phyloP scores from a whole-genome alignment of 2,329 filamentous ascomycete species.

The Tolypocladium sp. region DNA sequence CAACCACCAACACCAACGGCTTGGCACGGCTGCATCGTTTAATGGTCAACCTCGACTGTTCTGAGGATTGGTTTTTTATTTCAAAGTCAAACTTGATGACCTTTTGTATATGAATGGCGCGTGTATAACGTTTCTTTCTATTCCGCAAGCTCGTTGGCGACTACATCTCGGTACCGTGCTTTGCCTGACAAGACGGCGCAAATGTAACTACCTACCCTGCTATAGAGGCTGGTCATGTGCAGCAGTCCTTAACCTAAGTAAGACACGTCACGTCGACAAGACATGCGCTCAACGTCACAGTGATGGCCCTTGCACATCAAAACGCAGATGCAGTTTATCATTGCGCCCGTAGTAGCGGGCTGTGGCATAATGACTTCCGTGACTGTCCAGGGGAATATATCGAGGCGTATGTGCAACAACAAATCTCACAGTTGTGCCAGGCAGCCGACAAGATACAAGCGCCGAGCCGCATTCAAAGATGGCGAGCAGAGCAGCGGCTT shows the following conservation, averaged over 20 bases:
- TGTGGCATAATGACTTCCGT: not conserved
- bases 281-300: not conserved
- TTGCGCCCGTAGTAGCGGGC: not conserved
- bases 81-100: too few relatives aligned
- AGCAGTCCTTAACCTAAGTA: too few relatives aligned
- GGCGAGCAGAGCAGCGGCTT: conserved; percentile 3
- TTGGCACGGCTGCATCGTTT: too few relatives aligned
- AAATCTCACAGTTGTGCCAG: not conserved
- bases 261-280: not conserved
- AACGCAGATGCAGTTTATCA: not conserved
- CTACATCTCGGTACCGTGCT: not conserved
- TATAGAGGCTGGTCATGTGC: not conserved
- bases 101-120: not conserved
- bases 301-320: not conserved
- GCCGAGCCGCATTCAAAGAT: not conserved
- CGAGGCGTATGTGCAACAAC: not conserved
- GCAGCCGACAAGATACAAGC: not conserved
- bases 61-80: not conserved
- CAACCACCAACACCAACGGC: not conserved
- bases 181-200: not conserved
- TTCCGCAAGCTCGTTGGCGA: too few relatives aligned
- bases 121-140: not conserved
- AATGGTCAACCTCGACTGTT: too few relatives aligned
- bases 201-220: not conserved
- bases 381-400: not conserved